Percentiles rank a stretch among this genome's conserved stretches.
phyloP scores from a whole-genome alignment of 2,329 filamentous ascomycete species.

The Diaporthe longicolla region DNA sequence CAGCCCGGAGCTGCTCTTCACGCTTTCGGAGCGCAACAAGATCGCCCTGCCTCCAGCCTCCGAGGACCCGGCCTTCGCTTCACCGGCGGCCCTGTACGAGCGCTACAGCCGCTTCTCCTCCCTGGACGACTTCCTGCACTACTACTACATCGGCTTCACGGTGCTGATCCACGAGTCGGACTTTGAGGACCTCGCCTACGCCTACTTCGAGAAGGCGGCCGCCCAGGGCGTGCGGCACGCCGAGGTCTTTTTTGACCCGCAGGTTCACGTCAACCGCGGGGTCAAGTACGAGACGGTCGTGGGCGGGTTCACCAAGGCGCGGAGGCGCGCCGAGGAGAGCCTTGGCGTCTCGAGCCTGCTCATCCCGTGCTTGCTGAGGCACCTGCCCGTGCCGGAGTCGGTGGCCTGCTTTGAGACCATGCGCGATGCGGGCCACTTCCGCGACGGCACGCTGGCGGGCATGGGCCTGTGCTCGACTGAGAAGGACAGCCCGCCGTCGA shows the following conservation, averaged over 20 bases:
- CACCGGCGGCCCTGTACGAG: conserved; percentile 68
- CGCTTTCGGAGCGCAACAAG: conserved; percentile 76
- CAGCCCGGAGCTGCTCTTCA: conserved; percentile 78
- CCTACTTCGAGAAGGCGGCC: conserved; percentile 77
- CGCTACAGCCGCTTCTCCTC: conserved; percentile 78
- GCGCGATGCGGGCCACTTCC: conserved; percentile 59
- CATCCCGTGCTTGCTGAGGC: conserved; percentile 80
- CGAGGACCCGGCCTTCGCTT: conserved; percentile 74
- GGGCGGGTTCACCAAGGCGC: conserved; percentile 72
- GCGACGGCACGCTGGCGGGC: conserved; percentile 50
- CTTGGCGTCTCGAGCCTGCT: conserved; percentile 76
- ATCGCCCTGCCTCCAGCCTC: conserved; percentile 69
- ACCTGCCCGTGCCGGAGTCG: conserved; percentile 74
- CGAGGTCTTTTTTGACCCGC: conserved; percentile 86
- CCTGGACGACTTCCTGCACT: conserved; percentile 83
- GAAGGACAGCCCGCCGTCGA: conserved; percentile 59
- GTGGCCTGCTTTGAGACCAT: conserved; percentile 60
- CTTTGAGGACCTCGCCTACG: conserved; percentile 80
- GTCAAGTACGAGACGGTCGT: conserved; percentile 75
- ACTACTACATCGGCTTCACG: conserved; percentile 83
- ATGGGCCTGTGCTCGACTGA: conserved; percentile 51
- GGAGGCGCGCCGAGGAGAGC: conserved; percentile 71
- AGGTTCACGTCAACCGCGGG: conserved; percentile 77
- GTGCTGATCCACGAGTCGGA: conserved; percentile 76
- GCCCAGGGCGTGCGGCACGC: conserved; percentile 78